These are phyloP conservation scores for Phytophthora sp. DNA, from an alignment of 352 stramenopile genomes.

Conservation along the genomic window DNA sequence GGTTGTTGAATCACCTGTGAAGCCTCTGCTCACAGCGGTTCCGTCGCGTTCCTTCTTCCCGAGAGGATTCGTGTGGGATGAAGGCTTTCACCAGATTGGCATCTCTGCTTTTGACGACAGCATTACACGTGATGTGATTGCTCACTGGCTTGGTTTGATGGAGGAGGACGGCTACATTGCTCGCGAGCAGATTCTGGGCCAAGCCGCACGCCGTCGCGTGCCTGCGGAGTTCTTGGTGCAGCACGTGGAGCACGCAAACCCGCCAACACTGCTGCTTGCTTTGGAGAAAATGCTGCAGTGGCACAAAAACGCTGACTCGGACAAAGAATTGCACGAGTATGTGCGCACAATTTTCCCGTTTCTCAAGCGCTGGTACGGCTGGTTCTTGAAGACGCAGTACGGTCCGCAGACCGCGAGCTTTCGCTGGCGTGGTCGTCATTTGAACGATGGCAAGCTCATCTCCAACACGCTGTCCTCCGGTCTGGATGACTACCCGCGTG, in stretches of 20 bases:
- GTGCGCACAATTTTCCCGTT: conserved; percentile 70
- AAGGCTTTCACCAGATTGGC: conserved; percentile 94
- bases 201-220: conserved; percentile 74
- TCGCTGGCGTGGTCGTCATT: conserved; percentile 81
- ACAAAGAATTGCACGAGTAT: conserved; percentile 40
- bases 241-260: conserved; percentile 92
- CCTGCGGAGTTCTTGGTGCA: conserved; percentile 92
- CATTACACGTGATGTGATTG: conserved; percentile 82
- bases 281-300: conserved; percentile 79
- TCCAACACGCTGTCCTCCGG: conserved; percentile 93
- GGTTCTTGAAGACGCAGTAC: conserved; percentile 71
- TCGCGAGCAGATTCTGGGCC: conserved; percentile 90
- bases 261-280: conserved; percentile 87
- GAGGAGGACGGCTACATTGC: conserved; percentile 91
- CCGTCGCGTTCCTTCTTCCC: conserved; percentile 95
- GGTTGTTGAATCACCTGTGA: conserved; percentile 45
- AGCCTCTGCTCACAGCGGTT: conserved; percentile 86
- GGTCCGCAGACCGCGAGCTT: conserved; percentile 57
- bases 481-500: conserved; percentile 93
- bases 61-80: conserved; percentile 94
- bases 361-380: conserved; percentile 77
- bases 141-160: conserved; percentile 91
- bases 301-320: conserved; percentile 21
- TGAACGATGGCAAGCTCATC: conserved; percentile 81
- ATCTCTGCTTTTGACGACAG: conserved; percentile 76